Conservation (phyloP, 768 basidiomycete genomes). For the Mycena metata region DNA sequence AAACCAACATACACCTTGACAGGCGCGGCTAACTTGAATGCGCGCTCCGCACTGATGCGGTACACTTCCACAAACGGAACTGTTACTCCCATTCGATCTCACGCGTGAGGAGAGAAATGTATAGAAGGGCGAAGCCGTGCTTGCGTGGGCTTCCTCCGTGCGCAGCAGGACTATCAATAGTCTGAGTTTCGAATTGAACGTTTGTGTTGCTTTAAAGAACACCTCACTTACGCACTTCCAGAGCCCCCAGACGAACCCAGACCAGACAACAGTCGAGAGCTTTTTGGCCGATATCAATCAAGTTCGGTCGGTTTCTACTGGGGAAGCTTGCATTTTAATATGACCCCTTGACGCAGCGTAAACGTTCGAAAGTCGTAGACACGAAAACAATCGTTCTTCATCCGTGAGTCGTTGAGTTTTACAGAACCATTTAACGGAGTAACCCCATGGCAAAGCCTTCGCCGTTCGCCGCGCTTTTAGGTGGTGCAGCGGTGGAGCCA, state of each 20-base stretch:
- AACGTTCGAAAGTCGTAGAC: no score
- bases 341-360: no score
- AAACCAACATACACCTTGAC: slow-evolving; percentile 15
- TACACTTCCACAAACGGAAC: slow-evolving; percentile 14
- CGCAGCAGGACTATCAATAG: slow-evolving; percentile 11
- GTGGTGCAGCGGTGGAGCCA: no score
- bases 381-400: no score
- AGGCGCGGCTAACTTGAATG: slow-evolving; percentile 11
- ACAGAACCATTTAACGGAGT: no score
- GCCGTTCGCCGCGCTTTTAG: no score
- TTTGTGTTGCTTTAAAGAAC: slow-evolving; percentile 7
- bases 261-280: slow-evolving; percentile 7
- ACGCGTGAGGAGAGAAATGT: slow-evolving; percentile 6
- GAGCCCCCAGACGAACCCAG: slow-evolving; percentile 6
- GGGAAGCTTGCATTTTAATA: no score
- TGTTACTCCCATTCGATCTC: slow-evolving; percentile 16
- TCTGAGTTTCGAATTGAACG: slow-evolving; percentile 14
- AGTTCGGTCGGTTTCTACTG: no score
- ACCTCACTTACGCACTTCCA: slow-evolving; percentile 4
- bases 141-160: slow-evolving; percentile 16
- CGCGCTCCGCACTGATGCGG: slow-evolving; percentile 18
- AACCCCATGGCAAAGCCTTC: no score
- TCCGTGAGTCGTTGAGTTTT: no score
- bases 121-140: slow-evolving; percentile 17
- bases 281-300: not conserved